These are phyloP conservation scores for Auxenochlorella pyrenoidosa DNA, from an alignment of 139 green algal species.

Conservation along the genomic window DNA sequence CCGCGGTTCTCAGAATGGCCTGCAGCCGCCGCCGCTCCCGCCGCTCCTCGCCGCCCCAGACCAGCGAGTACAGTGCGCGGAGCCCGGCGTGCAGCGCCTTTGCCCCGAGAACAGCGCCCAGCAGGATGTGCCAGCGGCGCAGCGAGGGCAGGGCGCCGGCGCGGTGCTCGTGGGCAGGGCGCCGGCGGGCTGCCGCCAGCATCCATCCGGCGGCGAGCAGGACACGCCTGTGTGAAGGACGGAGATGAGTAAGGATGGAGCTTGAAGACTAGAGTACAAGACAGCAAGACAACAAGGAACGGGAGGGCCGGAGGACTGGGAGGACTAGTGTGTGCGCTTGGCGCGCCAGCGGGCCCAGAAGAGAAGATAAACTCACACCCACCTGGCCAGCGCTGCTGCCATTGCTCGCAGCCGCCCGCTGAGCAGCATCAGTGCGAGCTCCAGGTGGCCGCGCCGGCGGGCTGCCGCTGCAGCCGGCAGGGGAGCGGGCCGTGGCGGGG, in stretches of 20 bases:
- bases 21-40: constrained; percentile 4
- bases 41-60: background rate
- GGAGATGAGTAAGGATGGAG: too few relatives aligned
- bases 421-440: background rate
- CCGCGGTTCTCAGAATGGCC: too few relatives aligned
- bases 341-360: too few relatives aligned
- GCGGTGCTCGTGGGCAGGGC: background rate
- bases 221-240: background rate
- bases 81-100: background rate
- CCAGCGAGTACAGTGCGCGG: background rate
- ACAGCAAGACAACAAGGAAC: too few relatives aligned
- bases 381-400: background rate
- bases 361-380: too few relatives aligned
- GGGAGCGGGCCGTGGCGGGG: too few relatives aligned
- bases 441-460: background rate
- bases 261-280: too few relatives aligned
- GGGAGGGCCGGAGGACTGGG: too few relatives aligned
- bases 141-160: background rate
- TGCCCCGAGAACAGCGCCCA: background rate
- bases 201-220: constrained; percentile 11
- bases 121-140: constrained; percentile 29
- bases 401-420: background rate
- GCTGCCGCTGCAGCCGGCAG: background rate
- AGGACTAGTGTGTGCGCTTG: too few relatives aligned
- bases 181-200: background rate